These are phyloP conservation scores for Raphanus raphanistrum DNA, from an alignment of 345 rosid genomes.

Conservation along the genomic window DNA sequence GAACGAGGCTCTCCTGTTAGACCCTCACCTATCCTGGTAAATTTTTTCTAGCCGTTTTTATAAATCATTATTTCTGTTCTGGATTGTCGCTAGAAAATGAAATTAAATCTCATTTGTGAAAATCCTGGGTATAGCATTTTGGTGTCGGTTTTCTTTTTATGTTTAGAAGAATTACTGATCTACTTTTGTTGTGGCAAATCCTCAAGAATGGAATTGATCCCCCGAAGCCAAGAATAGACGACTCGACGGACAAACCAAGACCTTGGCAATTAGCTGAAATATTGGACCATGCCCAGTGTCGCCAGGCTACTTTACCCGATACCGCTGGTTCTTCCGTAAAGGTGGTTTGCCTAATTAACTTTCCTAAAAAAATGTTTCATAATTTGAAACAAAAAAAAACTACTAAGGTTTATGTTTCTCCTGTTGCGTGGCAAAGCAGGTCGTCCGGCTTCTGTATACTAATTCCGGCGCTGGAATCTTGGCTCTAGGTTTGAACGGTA, in stretches of 20 bases:
- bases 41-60: conserved; percentile 3
- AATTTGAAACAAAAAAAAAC: not conserved
- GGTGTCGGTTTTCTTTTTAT: not conserved
- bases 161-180: not conserved
- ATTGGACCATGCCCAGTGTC: conserved; percentile 59
- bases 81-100: conserved; percentile 4
- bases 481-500: conserved; percentile 82
- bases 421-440: conserved; percentile 47
- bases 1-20: conserved; percentile 85
- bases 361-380: not conserved
- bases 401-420: conserved; percentile 1
- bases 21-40: conserved; percentile 65
- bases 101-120: not conserved
- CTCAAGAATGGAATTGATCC: conserved; percentile 79
- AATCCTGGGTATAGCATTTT: not conserved
- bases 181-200: not conserved
- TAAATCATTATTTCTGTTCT: not conserved
- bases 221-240: conserved; percentile 68
- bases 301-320: conserved; percentile 61
- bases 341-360: conserved; percentile 62
- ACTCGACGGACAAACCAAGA: conserved; percentile 57
- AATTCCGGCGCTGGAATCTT: conserved; percentile 80
- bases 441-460: conserved; percentile 80
- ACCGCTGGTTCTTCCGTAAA: conserved; percentile 65
- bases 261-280: conserved; percentile 82